Evolutionary conservation across 257 asterid genomes (phyloP).

Genomic region (Ligustrum vulgare): DNA sequence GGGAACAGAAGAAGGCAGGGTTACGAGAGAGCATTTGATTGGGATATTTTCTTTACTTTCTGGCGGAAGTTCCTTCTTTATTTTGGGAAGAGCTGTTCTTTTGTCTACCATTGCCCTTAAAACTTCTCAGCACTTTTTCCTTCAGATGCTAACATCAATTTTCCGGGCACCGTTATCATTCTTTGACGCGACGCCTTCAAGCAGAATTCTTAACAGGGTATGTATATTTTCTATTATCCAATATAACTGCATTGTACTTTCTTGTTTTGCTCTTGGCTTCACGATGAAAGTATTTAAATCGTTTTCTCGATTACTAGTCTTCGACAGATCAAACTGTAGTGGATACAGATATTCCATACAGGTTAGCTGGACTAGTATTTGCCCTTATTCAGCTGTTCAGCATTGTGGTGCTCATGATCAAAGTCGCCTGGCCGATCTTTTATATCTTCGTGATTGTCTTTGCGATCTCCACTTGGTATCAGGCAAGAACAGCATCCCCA

Average conservation of each 20-base stretch:
- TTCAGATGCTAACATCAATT: constrained; percentile 58
- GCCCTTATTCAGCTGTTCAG: constrained; percentile 79
- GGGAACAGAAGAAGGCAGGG: constrained; percentile 62
- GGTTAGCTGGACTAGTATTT: constrained; percentile 81
- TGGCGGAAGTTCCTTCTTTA: constrained; percentile 73
- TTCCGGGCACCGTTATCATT: constrained; percentile 77
- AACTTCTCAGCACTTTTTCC: constrained; percentile 64
- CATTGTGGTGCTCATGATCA: constrained; percentile 71
- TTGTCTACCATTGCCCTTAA: constrained; percentile 73
- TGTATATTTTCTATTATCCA: constrained; percentile 15
- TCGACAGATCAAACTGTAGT: constrained; percentile 86
- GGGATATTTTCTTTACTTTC: constrained; percentile 65
- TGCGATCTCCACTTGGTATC: constrained; percentile 73
- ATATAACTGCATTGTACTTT: not conserved
- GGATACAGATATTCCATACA: constrained; percentile 80
- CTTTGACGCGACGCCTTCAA: constrained; percentile 79
- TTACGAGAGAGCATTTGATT: constrained; percentile 44
- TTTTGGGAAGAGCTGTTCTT: constrained; percentile 73
- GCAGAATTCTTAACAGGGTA: constrained; percentile 84
- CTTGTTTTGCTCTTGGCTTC: not conserved
- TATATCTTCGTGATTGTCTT: constrained; percentile 58
- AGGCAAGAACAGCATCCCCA: constrained; percentile 38
- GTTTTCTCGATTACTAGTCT: constrained; percentile 40
- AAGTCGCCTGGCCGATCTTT: constrained; percentile 75
- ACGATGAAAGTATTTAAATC: not conserved